phyloP scores from a whole-genome alignment of 306 rosid genomes.

The Chamaecrista fasciculata region DNA sequence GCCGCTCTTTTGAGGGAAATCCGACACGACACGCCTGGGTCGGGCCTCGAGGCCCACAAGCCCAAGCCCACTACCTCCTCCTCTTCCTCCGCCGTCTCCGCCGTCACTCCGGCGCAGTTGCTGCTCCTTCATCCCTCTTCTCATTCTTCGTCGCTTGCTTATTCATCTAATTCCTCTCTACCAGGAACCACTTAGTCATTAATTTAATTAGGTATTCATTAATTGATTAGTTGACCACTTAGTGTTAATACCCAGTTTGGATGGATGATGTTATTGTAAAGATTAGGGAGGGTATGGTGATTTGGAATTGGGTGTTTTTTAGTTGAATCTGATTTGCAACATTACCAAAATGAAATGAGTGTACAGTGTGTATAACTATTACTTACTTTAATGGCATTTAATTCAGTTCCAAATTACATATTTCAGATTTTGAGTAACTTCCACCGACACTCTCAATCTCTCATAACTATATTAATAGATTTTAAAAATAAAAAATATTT shows the following conservation, averaged over 20 bases:
- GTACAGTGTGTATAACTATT: too few relatives aligned
- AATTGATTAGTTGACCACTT: too few relatives aligned
- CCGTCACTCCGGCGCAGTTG: constrained; percentile 44
- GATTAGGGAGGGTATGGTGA: constrained; percentile 4
- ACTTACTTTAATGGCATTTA: not conserved
- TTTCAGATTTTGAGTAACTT: too few relatives aligned
- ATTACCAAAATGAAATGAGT: not conserved
- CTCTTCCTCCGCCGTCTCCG: constrained; percentile 40
- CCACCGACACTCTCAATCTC: too few relatives aligned
- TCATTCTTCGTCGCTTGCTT: constrained; percentile 52
- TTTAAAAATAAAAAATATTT: too few relatives aligned
- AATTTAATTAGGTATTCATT: too few relatives aligned
- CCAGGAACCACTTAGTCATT: too few relatives aligned
- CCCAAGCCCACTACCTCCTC: not conserved
- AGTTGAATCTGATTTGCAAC: not conserved
- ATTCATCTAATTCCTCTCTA: constrained; percentile 38
- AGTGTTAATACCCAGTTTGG: constrained; percentile 4
- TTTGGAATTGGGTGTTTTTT: not conserved
- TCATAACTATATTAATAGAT: too few relatives aligned
- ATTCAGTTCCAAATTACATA: not conserved
- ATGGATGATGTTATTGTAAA: constrained; percentile 8
- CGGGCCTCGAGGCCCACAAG: constrained; percentile 39
- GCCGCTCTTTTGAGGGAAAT: constrained; percentile 53
- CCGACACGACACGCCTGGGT: constrained; percentile 34
- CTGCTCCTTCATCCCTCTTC: constrained; percentile 48